Evolutionary conservation across 495 filamentous ascomycete genomes (phyloP), one percentile per base, ranked within the genome.

Genomic region (Terfezia claveryi): DNA sequence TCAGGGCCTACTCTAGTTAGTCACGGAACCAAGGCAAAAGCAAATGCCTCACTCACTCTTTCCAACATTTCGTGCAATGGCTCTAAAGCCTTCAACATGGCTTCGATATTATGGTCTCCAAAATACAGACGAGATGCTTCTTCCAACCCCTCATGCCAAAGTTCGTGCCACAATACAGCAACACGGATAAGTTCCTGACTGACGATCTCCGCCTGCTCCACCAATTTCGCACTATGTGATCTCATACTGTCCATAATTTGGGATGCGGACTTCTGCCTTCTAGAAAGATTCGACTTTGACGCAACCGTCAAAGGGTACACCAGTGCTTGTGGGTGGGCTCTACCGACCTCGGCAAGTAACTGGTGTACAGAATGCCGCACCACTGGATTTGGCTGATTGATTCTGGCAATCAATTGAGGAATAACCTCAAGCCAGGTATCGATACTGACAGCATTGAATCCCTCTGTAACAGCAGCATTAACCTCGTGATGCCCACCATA

Each of bases 271-370:
- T 83, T 80, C 27, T 84, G 85, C 38, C 91, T 79, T 49, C 84
- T 76, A 44, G 80, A 76, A 61, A 86, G 82, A 41, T 76, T 71
- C 4, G 91, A 95, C 66, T 99, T 99, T 79, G 94, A 93, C 12
- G 92, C 87, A 9, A 99, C 92, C 0, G 92, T 96, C 59, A 99
- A 75, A n/a, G 91, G 87, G 64, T 95, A 99, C n/a, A 99, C 92
- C 23, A 99, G 67, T n/a, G 91, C 88, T 62, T 99, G 91, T 11
- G 91, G 91, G 66, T 99, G 91, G 10, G 84, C 80, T 57, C 87
- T 81, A 49, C 91, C 92, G 53, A 99, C 83, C 67, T 96, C 91
- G 9, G 80, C 79, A 23, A 99, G 73, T 5, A 99, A 72, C 52
- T 87, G 82, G 68, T 96, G 91, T 52, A 99, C 88, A 2, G 89